Conservation (phyloP, 2,329 filamentous ascomycete species). For the Samsoniella hepiali region DNA sequence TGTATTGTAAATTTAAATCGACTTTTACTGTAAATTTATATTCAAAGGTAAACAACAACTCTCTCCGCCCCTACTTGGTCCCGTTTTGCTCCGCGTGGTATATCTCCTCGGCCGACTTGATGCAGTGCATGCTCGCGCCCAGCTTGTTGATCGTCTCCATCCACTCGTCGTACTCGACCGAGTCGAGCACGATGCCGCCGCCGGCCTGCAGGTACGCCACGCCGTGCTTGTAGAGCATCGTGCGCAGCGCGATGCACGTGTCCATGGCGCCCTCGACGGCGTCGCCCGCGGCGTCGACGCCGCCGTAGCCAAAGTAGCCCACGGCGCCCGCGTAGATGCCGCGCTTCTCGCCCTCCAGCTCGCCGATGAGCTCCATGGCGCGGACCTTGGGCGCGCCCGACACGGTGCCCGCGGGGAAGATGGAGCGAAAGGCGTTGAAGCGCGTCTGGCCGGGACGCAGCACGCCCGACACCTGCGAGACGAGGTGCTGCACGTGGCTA, state of each 20-base stretch:
- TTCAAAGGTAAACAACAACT: no score
- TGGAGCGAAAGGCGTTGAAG: conserved; percentile 93
- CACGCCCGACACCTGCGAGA: conserved; percentile 92
- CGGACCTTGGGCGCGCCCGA: conserved; percentile 93
- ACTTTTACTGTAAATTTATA: background rate
- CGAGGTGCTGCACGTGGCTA: conserved; percentile 94
- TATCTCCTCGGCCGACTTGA: conserved; percentile 76
- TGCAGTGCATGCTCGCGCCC: conserved; percentile 83
- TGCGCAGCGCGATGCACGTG: conserved; percentile 75
- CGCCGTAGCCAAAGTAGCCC: conserved; percentile 90
- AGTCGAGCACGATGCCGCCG: conserved; percentile 92
- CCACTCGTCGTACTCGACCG: conserved; percentile 86
- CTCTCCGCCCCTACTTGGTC: background rate
- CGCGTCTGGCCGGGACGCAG: conserved; percentile 78
- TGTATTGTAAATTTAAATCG: background rate
- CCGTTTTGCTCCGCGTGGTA: conserved; percentile 38
- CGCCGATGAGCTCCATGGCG: conserved; percentile 95
- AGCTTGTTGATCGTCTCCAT: conserved; percentile 96
- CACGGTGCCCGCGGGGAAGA: conserved; percentile 95
- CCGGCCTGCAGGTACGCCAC: conserved; percentile 88
- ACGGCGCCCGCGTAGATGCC: conserved; percentile 95
- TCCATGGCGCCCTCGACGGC: conserved; percentile 85
- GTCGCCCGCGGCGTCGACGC: conserved; percentile 60
- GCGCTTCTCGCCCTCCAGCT: conserved; percentile 89
- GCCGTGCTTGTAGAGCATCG: conserved; percentile 91